These are phyloP conservation scores for Trichoderma virens DNA, from an alignment of 495 filamentous ascomycete genomes.

Conservation along the genomic window DNA sequence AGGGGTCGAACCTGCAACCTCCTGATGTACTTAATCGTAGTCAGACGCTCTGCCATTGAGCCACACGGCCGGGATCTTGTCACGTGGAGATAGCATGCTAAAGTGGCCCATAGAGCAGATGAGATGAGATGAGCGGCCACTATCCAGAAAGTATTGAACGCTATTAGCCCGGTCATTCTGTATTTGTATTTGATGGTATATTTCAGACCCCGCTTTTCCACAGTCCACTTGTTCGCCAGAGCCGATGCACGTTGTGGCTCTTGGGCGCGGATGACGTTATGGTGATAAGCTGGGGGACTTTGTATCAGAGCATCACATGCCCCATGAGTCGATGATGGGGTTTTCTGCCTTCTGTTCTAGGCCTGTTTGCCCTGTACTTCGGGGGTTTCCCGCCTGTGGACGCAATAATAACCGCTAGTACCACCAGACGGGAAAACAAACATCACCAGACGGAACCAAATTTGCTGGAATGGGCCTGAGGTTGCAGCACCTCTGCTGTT, in stretches of 20 bases:
- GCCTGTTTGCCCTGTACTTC: no score
- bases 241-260: conserved; percentile 4
- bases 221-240: conserved; percentile 8
- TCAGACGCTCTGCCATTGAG: conserved; percentile 9
- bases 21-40: conserved; percentile 5
- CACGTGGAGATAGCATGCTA: neutral
- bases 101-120: neutral
- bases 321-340: no score
- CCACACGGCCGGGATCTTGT: conserved; percentile 9
- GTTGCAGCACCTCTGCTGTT: no score
- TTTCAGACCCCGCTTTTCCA: neutral
- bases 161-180: no score
- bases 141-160: neutral
- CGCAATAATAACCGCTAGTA: no score
- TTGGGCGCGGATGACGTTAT: neutral
- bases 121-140: neutral
- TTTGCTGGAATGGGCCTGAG: no score
- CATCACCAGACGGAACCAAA: no score
- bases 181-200: neutral
- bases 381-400: no score
- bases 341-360: no score
- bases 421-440: no score
- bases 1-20: conserved; percentile 9
- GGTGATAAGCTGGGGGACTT: neutral
- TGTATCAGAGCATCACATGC: neutral